Evolutionary conservation across 2,329 filamentous ascomycete genomes (phyloP).

Genomic region (Pseudocercospora eumusae): DNA sequence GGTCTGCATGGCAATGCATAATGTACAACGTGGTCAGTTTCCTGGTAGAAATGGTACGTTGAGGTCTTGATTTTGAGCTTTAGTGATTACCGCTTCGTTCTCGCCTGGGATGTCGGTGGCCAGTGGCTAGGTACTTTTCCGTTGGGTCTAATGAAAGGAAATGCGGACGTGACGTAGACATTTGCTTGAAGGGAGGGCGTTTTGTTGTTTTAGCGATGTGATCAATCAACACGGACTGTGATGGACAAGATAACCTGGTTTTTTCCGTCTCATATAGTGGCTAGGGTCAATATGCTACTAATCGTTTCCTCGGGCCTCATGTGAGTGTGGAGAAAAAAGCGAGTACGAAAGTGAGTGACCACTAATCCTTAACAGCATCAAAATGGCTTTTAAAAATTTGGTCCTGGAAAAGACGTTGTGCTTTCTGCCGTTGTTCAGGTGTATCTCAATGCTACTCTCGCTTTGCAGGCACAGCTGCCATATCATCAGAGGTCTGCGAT

Average conservation of each 20-base stretch:
- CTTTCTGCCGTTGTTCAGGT: not conserved
- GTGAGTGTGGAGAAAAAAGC: not conserved
- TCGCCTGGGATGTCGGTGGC: slow-evolving; percentile 16
- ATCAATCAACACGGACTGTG: not conserved
- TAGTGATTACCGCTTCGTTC: slow-evolving; percentile 13
- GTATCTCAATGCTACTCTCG: not conserved
- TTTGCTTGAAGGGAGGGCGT: slow-evolving; percentile 11
- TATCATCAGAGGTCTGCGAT: slow-evolving; percentile 1
- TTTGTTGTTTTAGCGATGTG: not conserved
- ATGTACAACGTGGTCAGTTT: slow-evolving; percentile 15
- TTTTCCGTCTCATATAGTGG: not conserved
- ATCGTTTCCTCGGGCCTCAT: not conserved
- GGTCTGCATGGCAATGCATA: slow-evolving; percentile 21
- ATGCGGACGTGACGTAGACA: slow-evolving; percentile 14
- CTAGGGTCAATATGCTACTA: not conserved
- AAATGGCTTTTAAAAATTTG: not conserved
- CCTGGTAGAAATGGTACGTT: slow-evolving; percentile 4
- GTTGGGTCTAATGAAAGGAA: slow-evolving; percentile 10
- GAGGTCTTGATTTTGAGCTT: slow-evolving; percentile 7
- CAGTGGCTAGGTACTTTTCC: slow-evolving; percentile 9
- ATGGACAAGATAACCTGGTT: not conserved
- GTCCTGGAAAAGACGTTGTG: not conserved
- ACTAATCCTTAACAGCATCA: not conserved
- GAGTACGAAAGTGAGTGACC: not conserved
- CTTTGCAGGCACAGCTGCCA: not conserved